phyloP scores from a whole-genome alignment of 2,329 filamentous ascomycete genomes.

The Teratosphaeria nubilosa region DNA sequence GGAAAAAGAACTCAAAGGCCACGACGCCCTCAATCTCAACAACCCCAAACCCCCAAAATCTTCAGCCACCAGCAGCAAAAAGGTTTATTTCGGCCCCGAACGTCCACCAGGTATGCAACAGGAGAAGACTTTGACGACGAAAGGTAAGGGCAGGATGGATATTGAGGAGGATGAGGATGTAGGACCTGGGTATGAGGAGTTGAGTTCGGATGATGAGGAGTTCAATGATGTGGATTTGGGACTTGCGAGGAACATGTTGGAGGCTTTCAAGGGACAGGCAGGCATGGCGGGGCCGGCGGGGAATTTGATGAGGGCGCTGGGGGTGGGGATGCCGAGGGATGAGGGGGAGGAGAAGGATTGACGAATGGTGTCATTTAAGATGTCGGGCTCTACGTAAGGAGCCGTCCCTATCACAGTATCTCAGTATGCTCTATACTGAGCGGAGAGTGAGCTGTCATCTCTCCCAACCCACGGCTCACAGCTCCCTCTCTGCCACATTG shows the following conservation, averaged over 20 bases:
- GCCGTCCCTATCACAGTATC: too few species aligned
- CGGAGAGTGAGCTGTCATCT: too few species aligned
- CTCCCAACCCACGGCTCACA: background rate
- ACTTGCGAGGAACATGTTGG: conserved; percentile 78
- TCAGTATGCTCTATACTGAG: too few species aligned
- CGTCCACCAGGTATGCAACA: conserved; percentile 16
- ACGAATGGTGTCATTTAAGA: too few species aligned
- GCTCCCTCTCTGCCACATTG: background rate
- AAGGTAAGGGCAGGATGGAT: conserved; percentile 10
- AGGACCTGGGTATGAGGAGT: conserved; percentile 24
- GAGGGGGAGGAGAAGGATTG: conserved; percentile 38
- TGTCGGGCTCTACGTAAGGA: too few species aligned
- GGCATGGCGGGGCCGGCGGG: conserved; percentile 78
- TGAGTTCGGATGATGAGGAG: conserved; percentile 35
- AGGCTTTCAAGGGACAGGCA: conserved; percentile 84
- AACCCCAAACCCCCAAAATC: conserved; percentile 7
- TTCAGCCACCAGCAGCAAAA: conserved; percentile 4
- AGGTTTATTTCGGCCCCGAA: conserved; percentile 19
- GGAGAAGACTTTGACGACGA: conserved; percentile 5
- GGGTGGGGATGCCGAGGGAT: conserved; percentile 68
- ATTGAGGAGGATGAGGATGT: conserved; percentile 29
- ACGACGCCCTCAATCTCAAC: conserved; percentile 48
- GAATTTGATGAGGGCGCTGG: conserved; percentile 81
- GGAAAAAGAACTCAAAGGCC: conserved; percentile 60
- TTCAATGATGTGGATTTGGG: conserved; percentile 75